Evolutionary conservation across 352 stramenopile genomes (phyloP).

Genomic region (Phytophthora uliginosa): DNA sequence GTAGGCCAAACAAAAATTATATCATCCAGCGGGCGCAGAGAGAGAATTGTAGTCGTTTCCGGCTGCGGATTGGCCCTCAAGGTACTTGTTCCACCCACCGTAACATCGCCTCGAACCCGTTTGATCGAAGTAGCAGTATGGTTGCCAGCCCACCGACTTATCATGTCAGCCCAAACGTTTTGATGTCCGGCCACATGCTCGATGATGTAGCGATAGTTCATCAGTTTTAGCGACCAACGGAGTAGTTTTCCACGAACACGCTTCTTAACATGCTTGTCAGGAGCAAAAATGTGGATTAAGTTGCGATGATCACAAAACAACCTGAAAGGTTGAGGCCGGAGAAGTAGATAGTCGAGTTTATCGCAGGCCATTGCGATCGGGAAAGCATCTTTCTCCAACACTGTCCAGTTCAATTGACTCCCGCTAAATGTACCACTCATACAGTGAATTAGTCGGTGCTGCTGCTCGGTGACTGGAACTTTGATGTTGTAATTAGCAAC

Average conservation of each 20-base stretch:
- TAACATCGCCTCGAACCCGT: not conserved
- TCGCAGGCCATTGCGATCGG: slow-evolving; percentile 4
- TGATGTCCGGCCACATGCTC: slow-evolving; percentile 4
- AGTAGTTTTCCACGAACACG: slow-evolving; percentile 15
- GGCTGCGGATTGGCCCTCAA: too few species aligned
- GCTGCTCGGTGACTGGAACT: not conserved
- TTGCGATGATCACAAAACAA: slow-evolving; percentile 17
- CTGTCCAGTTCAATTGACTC: not conserved
- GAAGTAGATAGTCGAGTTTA: slow-evolving; percentile 12
- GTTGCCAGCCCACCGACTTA: slow-evolving; percentile 15
- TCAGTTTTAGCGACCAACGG: slow-evolving; percentile 10
- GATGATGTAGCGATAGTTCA: slow-evolving; percentile 25
- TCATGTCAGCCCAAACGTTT: slow-evolving; percentile 32
- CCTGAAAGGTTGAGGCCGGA: slow-evolving; percentile 1
- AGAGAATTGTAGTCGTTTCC: too few species aligned
- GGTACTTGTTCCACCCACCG: too few species aligned
- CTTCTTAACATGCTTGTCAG: slow-evolving; percentile 6
- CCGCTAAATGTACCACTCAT: not conserved
- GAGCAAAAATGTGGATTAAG: slow-evolving; percentile 14
- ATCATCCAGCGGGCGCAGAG: slow-evolving; percentile 15
- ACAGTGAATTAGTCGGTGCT: not conserved
- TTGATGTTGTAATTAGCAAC: not conserved
- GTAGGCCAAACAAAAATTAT: slow-evolving; percentile 10
- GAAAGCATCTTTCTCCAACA: slow-evolving; percentile 7
- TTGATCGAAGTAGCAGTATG: not conserved